Evolutionary conservation across 2,329 filamentous ascomycete species (phyloP).

Genomic region (Fusarium lateritium): DNA sequence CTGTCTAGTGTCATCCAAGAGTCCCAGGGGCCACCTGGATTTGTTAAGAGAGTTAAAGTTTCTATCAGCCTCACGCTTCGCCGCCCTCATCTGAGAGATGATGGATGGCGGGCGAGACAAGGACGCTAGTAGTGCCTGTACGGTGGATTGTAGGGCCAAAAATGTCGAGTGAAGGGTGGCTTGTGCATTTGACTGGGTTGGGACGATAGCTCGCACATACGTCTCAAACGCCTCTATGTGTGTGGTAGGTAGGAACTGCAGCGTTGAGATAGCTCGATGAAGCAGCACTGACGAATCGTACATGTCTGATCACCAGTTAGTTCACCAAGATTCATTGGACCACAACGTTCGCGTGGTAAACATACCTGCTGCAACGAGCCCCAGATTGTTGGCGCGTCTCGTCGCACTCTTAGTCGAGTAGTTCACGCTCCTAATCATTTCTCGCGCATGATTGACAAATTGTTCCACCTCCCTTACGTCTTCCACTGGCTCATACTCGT

Average conservation of each 20-base stretch:
- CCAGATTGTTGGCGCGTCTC: conserved; percentile 81
- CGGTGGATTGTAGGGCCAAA: conserved; percentile 85
- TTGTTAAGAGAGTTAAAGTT: conserved; percentile 81
- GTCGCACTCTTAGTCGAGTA: conserved; percentile 86
- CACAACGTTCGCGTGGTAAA: conserved; percentile 11
- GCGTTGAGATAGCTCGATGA: conserved; percentile 65
- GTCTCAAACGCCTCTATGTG: conserved; percentile 80
- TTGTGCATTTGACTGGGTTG: conserved; percentile 80
- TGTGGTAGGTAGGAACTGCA: conserved; percentile 76
- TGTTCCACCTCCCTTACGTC: conserved; percentile 92
- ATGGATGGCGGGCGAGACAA: conserved; percentile 84
- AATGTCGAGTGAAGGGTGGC: conserved; percentile 81
- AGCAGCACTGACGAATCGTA: conserved; percentile 74
- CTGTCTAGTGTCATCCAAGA: conserved; percentile 90
- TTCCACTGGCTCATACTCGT: conserved; percentile 88
- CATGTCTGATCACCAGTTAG: conserved; percentile 69
- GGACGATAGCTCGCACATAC: conserved; percentile 77
- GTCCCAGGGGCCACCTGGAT: conserved; percentile 82
- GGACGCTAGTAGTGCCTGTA: conserved; percentile 83
- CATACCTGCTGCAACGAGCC: conserved; percentile 74
- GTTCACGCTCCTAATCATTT: conserved; percentile 89
- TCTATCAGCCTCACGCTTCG: conserved; percentile 83
- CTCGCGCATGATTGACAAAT: conserved; percentile 91
- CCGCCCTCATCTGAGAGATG: conserved; percentile 80
- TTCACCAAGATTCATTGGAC: conserved; percentile 30